A percentile compares a stretch with the other conserved stretches of the same genome.
These are phyloP conservation scores for Cornus controversa DNA, from an alignment of 148 eudicot genomes.

Conservation along the genomic window DNA sequence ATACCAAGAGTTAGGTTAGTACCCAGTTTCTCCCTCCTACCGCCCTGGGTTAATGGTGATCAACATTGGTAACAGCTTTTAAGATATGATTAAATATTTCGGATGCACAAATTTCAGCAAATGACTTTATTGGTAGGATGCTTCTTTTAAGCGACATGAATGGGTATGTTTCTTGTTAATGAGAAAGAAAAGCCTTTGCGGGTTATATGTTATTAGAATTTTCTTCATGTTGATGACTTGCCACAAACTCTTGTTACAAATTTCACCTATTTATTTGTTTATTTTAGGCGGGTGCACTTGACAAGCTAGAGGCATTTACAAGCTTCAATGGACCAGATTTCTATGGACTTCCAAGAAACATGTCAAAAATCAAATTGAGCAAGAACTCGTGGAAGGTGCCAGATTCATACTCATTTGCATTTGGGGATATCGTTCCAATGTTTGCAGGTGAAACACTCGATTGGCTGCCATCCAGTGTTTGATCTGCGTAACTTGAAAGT, in stretches of 20 bases:
- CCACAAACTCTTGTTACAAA: neutral
- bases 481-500: constrained; percentile 10
- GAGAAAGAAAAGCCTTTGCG: too few relatives aligned
- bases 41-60: too few relatives aligned
- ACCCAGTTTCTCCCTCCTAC: too few relatives aligned
- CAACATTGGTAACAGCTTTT: too few relatives aligned
- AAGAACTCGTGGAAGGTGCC: constrained; percentile 87
- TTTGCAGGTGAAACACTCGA: constrained; percentile 81
- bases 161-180: too few relatives aligned
- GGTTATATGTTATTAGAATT: neutral
- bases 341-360: constrained; percentile 87
- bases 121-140: neutral
- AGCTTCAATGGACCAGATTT: constrained; percentile 99
- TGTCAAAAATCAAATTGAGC: constrained; percentile 57
- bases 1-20: too few relatives aligned
- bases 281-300: constrained; percentile 81
- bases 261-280: neutral
- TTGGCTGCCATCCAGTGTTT: constrained; percentile 55
- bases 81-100: too few relatives aligned
- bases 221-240: neutral
- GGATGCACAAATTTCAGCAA: neutral
- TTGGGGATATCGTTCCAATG: constrained; percentile 88
- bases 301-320: constrained; percentile 91
- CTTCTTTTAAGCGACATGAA: too few relatives aligned
- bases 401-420: constrained; percentile 41